Evolutionary conservation across 192 early-diverging fungal species (phyloP).

Genomic region (Dimargaris verticillata): DNA sequence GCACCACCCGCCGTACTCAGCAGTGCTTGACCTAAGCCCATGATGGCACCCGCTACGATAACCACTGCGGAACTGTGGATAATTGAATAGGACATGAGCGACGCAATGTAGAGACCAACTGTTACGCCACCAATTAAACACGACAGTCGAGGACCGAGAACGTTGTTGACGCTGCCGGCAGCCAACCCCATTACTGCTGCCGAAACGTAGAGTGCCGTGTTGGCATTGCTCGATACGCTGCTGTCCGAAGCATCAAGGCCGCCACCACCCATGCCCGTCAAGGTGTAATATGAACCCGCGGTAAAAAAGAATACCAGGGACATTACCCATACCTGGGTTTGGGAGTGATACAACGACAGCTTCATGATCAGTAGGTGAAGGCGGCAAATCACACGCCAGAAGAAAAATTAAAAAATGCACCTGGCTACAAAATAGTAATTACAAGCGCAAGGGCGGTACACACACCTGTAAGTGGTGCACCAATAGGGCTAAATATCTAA

Average conservation of each 20-base stretch:
- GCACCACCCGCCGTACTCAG: slow-evolving; percentile 3
- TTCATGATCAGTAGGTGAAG: neutral
- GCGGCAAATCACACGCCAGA: too few species aligned
- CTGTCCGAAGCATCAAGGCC: slow-evolving; percentile 1
- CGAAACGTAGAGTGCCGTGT: slow-evolving; percentile 3
- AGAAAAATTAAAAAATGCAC: too few species aligned
- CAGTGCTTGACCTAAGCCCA: slow-evolving; percentile 3
- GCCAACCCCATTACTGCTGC: neutral
- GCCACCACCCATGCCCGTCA: slow-evolving; percentile 2
- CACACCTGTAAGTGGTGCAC: too few species aligned
- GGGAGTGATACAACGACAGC: neutral
- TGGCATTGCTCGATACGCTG: slow-evolving; percentile 5
- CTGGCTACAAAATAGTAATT: too few species aligned
- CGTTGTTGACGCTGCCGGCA: neutral
- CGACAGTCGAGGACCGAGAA: neutral
- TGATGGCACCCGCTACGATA: neutral
- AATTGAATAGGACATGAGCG: neutral
- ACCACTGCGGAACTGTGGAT: neutral
- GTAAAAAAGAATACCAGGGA: slow-evolving; percentile 4
- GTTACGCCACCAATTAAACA: neutral
- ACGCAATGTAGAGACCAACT: neutral
- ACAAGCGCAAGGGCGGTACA: too few species aligned
- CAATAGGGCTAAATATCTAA: too few species aligned
- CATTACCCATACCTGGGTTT: slow-evolving; percentile 1
- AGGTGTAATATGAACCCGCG: slow-evolving; percentile 1